A percentile compares a stretch with the other conserved stretches of the same genome.
phyloP scores from a whole-genome alignment of 2,329 filamentous ascomycete species.

The Phialophora expanda region DNA sequence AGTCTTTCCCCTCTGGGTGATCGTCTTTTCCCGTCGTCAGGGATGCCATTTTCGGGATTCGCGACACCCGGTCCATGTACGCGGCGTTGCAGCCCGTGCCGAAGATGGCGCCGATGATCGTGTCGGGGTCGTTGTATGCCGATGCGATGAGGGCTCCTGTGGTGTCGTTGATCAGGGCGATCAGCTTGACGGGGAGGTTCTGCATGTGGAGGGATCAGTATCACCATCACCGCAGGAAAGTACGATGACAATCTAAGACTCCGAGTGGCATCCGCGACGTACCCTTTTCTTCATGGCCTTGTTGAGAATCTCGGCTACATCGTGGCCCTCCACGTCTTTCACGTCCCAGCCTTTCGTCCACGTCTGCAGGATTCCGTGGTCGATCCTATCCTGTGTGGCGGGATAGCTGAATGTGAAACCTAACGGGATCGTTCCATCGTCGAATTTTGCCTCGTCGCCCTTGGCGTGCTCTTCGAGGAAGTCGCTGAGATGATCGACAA shows the following conservation, averaged over 20 bases:
- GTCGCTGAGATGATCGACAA: constrained; percentile 86
- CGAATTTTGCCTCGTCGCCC: constrained; percentile 51
- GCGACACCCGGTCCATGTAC: constrained; percentile 87
- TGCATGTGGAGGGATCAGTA: constrained; percentile 43
- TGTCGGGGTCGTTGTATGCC: constrained; percentile 81
- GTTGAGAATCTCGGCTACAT: constrained; percentile 83
- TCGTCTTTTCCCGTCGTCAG: not conserved
- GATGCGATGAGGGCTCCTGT: constrained; percentile 92
- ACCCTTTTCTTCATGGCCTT: constrained; percentile 72
- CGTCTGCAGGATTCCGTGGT: constrained; percentile 87
- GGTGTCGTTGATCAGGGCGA: constrained; percentile 91
- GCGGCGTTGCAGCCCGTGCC: constrained; percentile 88
- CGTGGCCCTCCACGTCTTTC: constrained; percentile 80
- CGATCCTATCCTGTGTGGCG: constrained; percentile 88
- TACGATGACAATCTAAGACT: constrained; percentile 34
- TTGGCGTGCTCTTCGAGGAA: constrained; percentile 80
- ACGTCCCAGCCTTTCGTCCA: constrained; percentile 99
- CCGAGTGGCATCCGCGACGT: not conserved
- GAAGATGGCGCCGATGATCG: constrained; percentile 93
- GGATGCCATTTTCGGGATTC: constrained; percentile 75
- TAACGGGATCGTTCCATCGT: constrained; percentile 70
- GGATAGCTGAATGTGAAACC: constrained; percentile 98
- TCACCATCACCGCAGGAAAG: not conserved
- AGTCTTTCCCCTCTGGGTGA: constrained; percentile 48
- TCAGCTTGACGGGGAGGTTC: constrained; percentile 73